Base-by-base conservation (phyloP, 2,329 filamentous ascomycete genomes). In the Aspergillus terreus region DNA sequence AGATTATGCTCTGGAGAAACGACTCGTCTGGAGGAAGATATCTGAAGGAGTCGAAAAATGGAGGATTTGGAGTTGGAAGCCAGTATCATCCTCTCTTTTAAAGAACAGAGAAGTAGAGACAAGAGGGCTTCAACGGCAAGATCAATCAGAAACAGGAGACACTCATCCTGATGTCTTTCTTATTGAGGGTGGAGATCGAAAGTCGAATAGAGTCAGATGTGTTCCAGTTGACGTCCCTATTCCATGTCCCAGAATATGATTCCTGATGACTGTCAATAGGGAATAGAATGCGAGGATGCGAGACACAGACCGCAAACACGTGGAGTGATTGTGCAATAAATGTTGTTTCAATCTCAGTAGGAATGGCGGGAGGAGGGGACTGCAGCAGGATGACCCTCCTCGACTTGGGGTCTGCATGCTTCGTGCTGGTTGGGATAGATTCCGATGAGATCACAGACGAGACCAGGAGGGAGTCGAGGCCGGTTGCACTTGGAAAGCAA, bases 1-100 rank as follows among this genome's bases (percentile, higher is more conserved):
- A 6, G 35, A n/a, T 12, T 15, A 6, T 38, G 14, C 15, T n/a
- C 12, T 23, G 23, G 6, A 23, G 5, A 6, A 6, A 23, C 23
- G 5, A 11, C 19, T 11, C 7, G 9, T 11, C 7, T 7, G 27
- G 7, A 30, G 7, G 27, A 30, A 30, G 27, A 7, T 30, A 11
- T 30, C 3, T 10, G 27, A 11, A 11, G 35, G 6, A n/a, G 15
- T 38, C 35, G 9, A 7, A 9, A 30, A 30, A 30, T 30, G 6
- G 27, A 30, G 27, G 7, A 30, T 9, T 30, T 3, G 6, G 40
- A 17, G 19, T 19, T 17, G 40, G 45, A 48, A 50, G 25, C 48
- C 33, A 51, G 33, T 33, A 55, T 49, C 50, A 53, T 55, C 44
- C 14, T 52, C 44, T 23, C 7, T 19, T 44, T 47, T 38, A 49